phyloP scores from a whole-genome alignment of 2,329 filamentous ascomycete genomes.

The Claviceps sp. region DNA sequence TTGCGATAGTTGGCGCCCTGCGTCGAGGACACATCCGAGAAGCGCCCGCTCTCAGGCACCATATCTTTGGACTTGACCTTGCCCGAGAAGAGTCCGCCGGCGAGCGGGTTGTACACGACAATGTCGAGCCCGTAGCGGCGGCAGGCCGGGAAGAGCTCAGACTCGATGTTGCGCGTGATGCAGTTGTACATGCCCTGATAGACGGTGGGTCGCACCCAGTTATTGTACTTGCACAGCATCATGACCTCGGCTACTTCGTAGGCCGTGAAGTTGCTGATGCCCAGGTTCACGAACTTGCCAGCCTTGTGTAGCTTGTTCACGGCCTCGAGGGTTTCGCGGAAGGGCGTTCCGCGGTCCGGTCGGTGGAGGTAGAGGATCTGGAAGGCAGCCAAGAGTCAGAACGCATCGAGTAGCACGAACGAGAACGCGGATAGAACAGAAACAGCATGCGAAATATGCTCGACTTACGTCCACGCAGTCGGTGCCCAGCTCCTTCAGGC shows the following conservation, averaged over 20 bases:
- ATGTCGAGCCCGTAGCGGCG: slow-evolving; percentile 65
- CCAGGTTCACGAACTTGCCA: slow-evolving; percentile 71
- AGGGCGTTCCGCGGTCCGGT: slow-evolving; percentile 51
- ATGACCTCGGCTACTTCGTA: slow-evolving; percentile 81
- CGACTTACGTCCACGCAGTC: slow-evolving; percentile 53
- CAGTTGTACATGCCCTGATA: slow-evolving; percentile 85
- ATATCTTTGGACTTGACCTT: slow-evolving; percentile 59
- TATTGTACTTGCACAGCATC: slow-evolving; percentile 62
- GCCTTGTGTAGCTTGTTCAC: slow-evolving; percentile 72
- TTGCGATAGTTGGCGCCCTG: slow-evolving; percentile 45
- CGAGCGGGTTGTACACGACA: slow-evolving; percentile 71
- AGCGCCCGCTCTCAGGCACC: slow-evolving; percentile 53
- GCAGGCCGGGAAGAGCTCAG: slow-evolving; percentile 60
- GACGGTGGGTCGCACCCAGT: slow-evolving; percentile 71
- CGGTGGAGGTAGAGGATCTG: slow-evolving; percentile 26
- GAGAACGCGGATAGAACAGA: neutral
- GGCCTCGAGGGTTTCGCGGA: slow-evolving; percentile 65
- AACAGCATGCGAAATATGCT: neutral
- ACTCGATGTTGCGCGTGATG: slow-evolving; percentile 62
- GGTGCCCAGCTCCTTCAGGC: slow-evolving; percentile 57
- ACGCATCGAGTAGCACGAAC: neutral
- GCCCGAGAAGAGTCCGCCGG: slow-evolving; percentile 67
- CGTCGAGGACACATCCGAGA: slow-evolving; percentile 41
- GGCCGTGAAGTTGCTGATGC: slow-evolving; percentile 72
- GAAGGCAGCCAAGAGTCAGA: neutral